Base-by-base conservation (phyloP, 257 asterid genomes). In the Plantago major region DNA sequence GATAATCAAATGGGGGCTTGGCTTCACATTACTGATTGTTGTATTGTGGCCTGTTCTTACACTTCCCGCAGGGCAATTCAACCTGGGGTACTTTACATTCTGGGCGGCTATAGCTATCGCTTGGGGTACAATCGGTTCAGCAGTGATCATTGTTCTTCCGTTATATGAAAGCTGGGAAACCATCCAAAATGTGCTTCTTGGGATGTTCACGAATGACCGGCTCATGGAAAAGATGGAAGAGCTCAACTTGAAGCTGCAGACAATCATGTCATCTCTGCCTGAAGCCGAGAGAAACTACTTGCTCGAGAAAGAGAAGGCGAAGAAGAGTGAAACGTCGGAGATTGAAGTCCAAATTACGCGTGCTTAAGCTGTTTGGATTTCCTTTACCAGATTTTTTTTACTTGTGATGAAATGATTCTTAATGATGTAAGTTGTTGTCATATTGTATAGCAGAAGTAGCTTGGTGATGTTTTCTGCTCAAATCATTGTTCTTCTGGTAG, bases 1-100 rank as follows among this genome's bases (percentile, higher is more conserved):
- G 96, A 88, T 90, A 55, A 51, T 90, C 56, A 88, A 81, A 79
- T 85, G 98, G 98, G 98, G 96, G 7, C 71, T 85, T 65, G 88
- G 96, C 44, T 85, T 90, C 67, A 85, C 96, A 17, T 0, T 79
- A 16, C 69, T 84, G n/a, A 90, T 90, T 65, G 85, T 67, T 43
- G 69, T 90, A 10, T 19, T 88, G 8, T 90, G 98, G 98, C 95
- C 98, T 74, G 65, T 78, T 65, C 90, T 90, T 30, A 84, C 95
- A 42, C 95, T 90, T 64, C 98, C 96, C 12, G 84, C 76, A 90
- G 96, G 95, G 56, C 81, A 82, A 72, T 90, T 90, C 80, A 88
- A 64, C 73, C 71, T 73, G 64, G 98, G 88, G 30, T 88, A 88
- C 83, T 90, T 90, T 88, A 88, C 86, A 72, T 78, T 90, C 71